These are phyloP conservation scores for Plantago ovata DNA, from an alignment of 257 asterid genomes.

Conservation along the genomic window DNA sequence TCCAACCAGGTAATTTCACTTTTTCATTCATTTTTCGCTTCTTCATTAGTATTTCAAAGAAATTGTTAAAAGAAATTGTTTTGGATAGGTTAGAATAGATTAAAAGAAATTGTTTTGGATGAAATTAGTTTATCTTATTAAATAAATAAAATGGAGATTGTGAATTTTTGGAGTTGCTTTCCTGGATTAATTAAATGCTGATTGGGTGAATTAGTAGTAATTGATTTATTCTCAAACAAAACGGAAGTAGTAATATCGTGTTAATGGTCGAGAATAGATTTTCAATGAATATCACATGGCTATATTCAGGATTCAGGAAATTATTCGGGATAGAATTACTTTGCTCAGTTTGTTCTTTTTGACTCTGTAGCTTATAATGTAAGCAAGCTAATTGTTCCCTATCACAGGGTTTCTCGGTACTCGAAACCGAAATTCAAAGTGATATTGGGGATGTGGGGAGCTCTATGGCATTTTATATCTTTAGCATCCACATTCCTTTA, in stretches of 20 bases:
- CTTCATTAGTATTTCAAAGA: no score
- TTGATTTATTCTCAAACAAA: no score
- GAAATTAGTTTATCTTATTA: no score
- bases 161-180: no score
- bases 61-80: background rate
- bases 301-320: background rate
- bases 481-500: slow-evolving; percentile 78
- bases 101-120: no score
- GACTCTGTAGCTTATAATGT: slow-evolving; percentile 4
- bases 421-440: slow-evolving; percentile 39
- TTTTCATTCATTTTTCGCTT: no score
- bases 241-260: no score
- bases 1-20: slow-evolving; percentile 25
- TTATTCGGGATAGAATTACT: background rate
- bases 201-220: background rate
- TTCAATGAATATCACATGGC: background rate
- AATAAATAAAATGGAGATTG: no score
- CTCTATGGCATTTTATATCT: slow-evolving; percentile 63
- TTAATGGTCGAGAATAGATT: background rate
- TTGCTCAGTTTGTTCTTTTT: slow-evolving; percentile 1
- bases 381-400: slow-evolving; percentile 6
- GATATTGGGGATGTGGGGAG: slow-evolving; percentile 67
- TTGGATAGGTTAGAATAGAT: no score
- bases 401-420: slow-evolving; percentile 69
- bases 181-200: no score